A percentile compares a stretch with the other conserved stretches of the same genome.
phyloP scores from a whole-genome alignment of 1,284 basidiomycete species.

The Cryptococcus amylolentus region DNA sequence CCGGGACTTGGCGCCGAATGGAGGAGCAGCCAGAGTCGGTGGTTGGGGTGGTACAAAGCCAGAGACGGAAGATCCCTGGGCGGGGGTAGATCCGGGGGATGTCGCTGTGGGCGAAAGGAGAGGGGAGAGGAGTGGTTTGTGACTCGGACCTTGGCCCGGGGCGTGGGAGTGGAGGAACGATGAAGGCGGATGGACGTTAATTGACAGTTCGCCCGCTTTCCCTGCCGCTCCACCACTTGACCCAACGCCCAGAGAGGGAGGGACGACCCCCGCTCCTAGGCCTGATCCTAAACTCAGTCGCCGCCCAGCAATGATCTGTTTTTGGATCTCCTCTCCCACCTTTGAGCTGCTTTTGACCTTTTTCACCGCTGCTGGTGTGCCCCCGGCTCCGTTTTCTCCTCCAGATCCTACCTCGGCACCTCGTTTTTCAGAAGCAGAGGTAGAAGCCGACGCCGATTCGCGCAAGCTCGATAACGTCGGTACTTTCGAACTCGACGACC shows the following conservation, averaged over 20 bases:
- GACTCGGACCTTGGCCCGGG: too few species aligned
- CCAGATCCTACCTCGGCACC: not conserved
- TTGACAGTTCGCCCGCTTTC: not conserved
- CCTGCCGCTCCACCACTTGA: not conserved
- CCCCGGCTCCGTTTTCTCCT: not conserved
- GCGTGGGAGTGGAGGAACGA: not conserved
- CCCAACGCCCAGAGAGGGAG: too few species aligned
- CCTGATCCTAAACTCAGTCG: constrained; percentile 39
- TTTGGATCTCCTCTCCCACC: not conserved
- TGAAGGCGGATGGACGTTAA: not conserved
- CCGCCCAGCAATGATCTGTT: constrained; percentile 17
- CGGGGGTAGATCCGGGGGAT: not conserved
- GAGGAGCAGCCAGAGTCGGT: constrained; percentile 4
- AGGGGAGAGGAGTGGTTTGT: not conserved
- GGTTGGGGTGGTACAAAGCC: not conserved
- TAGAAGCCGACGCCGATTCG: not conserved
- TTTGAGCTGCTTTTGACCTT: too few species aligned
- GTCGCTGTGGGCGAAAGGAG: constrained; percentile 1
- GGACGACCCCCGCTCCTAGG: constrained; percentile 26
- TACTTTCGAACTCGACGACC: constrained; percentile 18
- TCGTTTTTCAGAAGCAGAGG: too few species aligned
- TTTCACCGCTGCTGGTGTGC: not conserved
- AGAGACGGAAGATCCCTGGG: not conserved
- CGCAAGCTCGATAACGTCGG: not conserved
- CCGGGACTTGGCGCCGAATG: constrained; percentile 11